Evolutionary conservation across 306 rosid species (phyloP).

Genomic region (Dalbergia cochinchinensis): DNA sequence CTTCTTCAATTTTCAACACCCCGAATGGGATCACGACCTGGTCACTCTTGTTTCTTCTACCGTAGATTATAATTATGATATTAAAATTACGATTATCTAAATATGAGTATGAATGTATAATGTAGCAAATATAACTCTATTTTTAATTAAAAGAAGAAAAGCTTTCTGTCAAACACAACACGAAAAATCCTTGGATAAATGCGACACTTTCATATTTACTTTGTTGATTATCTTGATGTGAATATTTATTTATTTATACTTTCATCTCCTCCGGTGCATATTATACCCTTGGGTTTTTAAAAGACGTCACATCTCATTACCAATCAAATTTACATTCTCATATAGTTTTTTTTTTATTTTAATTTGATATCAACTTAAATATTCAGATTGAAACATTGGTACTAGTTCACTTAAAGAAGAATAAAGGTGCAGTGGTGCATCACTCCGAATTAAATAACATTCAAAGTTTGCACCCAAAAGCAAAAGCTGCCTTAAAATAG

Average conservation of each 20-base stretch:
- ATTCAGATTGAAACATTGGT: background rate
- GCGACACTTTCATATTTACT: background rate
- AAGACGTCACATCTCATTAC: background rate
- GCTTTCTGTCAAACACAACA: background rate
- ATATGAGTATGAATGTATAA: background rate
- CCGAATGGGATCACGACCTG: background rate
- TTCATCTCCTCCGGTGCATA: background rate
- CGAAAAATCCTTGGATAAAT: background rate
- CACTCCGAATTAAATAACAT: background rate
- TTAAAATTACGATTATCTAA: background rate
- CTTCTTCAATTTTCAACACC: background rate
- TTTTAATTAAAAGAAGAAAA: background rate
- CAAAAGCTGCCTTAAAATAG: background rate
- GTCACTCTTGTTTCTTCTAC: background rate
- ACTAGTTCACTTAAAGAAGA: background rate
- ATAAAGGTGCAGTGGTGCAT: conserved; percentile 11
- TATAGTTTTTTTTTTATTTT: background rate
- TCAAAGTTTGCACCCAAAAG: background rate
- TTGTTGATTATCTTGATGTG: too few species aligned
- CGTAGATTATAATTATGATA: background rate
- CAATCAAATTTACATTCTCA: background rate
- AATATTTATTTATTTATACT: background rate
- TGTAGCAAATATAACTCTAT: background rate
- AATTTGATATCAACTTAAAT: background rate
- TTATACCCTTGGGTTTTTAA: too few species aligned